Evolutionary conservation across 164 flowering plant species (phyloP).

Genomic region (Piper longum): DNA sequence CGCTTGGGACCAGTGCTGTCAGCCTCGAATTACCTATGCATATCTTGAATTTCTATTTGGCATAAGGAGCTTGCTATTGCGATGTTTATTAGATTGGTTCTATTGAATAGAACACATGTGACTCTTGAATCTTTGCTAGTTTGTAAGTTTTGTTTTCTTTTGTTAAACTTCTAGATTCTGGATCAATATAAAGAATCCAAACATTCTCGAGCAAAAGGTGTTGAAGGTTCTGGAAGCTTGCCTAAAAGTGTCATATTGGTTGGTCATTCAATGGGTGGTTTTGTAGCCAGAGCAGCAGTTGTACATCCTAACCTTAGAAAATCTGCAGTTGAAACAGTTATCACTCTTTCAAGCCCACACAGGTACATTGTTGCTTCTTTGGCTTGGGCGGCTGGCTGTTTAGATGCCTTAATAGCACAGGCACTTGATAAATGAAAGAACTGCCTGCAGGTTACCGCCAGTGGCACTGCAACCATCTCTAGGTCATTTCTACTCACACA

Average conservation of each 20-base stretch:
- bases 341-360: slow-evolving; percentile 93
- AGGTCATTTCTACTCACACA: slow-evolving; percentile 65
- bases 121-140: background rate
- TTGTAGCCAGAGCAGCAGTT: slow-evolving; percentile 93
- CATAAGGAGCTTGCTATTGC: no score
- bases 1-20: no score
- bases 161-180: slow-evolving; percentile 45
- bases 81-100: no score
- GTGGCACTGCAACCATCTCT: slow-evolving; percentile 90
- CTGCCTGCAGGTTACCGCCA: slow-evolving; percentile 69
- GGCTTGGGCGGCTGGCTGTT: slow-evolving; percentile 3
- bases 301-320: slow-evolving; percentile 75
- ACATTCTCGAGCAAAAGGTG: slow-evolving; percentile 57
- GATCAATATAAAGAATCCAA: slow-evolving; percentile 75
- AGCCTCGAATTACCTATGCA: no score
- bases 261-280: slow-evolving; percentile 99
- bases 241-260: slow-evolving; percentile 89
- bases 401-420: background rate
- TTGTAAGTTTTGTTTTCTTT: background rate
- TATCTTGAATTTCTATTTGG: no score
- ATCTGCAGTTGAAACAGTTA: slow-evolving; percentile 74
- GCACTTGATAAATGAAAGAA: slow-evolving; percentile 8
- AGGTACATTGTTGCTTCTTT: slow-evolving; percentile 11
- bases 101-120: background rate
- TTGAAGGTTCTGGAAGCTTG: slow-evolving; percentile 39